Evolutionary conservation across 495 filamentous ascomycete genomes (phyloP).

Genomic region (Xylaria curta): DNA sequence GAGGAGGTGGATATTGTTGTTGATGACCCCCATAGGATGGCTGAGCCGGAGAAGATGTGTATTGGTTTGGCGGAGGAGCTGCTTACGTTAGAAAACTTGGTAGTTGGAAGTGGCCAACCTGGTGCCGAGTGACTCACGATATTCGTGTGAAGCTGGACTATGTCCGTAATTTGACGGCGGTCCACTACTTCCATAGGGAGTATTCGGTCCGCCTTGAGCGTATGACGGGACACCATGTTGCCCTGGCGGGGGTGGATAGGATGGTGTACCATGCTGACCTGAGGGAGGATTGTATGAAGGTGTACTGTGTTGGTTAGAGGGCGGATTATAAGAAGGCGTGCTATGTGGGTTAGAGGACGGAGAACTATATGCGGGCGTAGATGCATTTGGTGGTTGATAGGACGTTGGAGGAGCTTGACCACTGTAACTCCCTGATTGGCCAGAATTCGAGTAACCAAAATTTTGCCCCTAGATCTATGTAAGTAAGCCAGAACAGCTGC

Average conservation of each 20-base stretch:
- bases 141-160: conserved; percentile 36
- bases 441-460: conserved; percentile 61
- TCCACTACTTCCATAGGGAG: conserved; percentile 31
- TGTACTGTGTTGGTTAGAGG: conserved; percentile 38
- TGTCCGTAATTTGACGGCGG: conserved; percentile 37
- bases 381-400: conserved; percentile 48
- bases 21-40: conserved; percentile 40
- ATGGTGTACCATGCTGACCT: conserved; percentile 37
- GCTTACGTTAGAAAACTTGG: conserved; percentile 26
- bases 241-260: conserved; percentile 28
- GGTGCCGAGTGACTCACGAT: conserved; percentile 31
- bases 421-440: conserved; percentile 51
- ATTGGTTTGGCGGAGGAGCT: conserved; percentile 31
- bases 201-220: conserved; percentile 32
- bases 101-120: not conserved
- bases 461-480: conserved; percentile 41
- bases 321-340: conserved; percentile 36
- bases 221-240: conserved; percentile 18
- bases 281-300: conserved; percentile 38
- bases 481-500: conserved; percentile 1
- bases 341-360: conserved; percentile 39
- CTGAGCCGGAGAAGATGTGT: conserved; percentile 36
- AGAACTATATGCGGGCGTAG: conserved; percentile 39
- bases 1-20: conserved; percentile 43
- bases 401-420: conserved; percentile 57